These are phyloP conservation scores for Croton setiger DNA, from an alignment of 441 rosid genomes.

Conservation along the genomic window DNA sequence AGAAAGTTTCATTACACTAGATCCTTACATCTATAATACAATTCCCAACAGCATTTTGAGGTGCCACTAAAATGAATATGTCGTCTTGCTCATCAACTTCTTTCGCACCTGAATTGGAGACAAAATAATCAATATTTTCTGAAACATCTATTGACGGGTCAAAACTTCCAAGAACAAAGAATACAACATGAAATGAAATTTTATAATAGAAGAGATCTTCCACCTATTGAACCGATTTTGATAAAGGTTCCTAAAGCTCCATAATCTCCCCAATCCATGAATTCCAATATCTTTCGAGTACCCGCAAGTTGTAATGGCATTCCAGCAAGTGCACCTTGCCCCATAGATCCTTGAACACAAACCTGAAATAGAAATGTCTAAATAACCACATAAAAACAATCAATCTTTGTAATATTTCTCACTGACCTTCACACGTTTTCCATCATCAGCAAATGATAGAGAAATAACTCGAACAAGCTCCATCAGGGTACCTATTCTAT, in stretches of 20 bases:
- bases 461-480: constrained; percentile 86
- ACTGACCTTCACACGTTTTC: constrained; percentile 78
- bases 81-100: constrained; percentile 90
- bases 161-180: background rate
- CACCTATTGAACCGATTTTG: constrained; percentile 89
- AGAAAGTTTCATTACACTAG: constrained; percentile 10
- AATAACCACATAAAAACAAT: constrained; percentile 11
- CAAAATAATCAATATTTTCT: background rate
- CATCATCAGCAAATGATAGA: constrained; percentile 93
- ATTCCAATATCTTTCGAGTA: constrained; percentile 81
- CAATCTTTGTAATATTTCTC: background rate
- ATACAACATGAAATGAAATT: too few species aligned
- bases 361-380: constrained; percentile 45
- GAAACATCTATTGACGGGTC: background rate
- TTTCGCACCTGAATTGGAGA: constrained; percentile 47
- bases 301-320: constrained; percentile 98
- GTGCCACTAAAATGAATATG: constrained; percentile 85
- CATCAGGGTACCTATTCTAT: constrained; percentile 93
- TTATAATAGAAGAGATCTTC: too few species aligned
- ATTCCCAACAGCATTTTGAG: constrained; percentile 96
- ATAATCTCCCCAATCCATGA: constrained; percentile 93
- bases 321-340: constrained; percentile 93
- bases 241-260: constrained; percentile 79
- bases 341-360: constrained; percentile 99
- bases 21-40: constrained; percentile 81